phyloP scores from a whole-genome alignment of 169 alveolate species.

The Perkinsus olseni region DNA sequence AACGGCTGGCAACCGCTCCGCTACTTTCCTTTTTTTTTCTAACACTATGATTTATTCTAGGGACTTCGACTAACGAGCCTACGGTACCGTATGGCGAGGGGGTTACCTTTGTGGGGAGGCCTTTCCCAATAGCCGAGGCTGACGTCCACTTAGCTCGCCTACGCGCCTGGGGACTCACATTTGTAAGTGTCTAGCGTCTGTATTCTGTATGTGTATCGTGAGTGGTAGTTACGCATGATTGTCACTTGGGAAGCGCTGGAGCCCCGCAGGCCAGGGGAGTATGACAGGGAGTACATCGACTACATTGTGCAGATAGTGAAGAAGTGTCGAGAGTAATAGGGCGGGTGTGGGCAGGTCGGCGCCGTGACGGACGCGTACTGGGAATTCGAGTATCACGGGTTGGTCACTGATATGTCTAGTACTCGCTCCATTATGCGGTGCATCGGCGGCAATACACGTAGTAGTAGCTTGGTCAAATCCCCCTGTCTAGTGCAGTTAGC shows the following conservation, averaged over 20 bases:
- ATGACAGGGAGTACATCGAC: background rate
- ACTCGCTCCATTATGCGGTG: no score
- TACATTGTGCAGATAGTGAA: background rate
- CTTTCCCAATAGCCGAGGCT: conserved; percentile 2
- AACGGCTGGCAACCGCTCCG: no score
- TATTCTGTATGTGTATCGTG: background rate
- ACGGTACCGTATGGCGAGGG: background rate
- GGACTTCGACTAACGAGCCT: background rate
- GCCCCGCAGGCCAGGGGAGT: conserved; percentile 3
- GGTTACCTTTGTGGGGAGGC: background rate
- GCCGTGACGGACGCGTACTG: no score
- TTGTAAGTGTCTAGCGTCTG: background rate
- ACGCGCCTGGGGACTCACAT: background rate
- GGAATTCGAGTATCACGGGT: no score
- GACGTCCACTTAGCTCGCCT: background rate
- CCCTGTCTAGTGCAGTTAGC: no score
- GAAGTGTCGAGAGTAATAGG: background rate
- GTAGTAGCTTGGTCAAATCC: no score
- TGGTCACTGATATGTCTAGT: no score
- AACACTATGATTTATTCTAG: background rate
- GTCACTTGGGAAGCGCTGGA: conserved; percentile 15
- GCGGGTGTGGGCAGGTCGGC: no score
- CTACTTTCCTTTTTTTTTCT: background rate
- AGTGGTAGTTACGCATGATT: background rate
- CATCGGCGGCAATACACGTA: no score